These are phyloP conservation scores for Themeda triandra DNA, from an alignment of 176 grass and related monocot species.

Conservation along the genomic window DNA sequence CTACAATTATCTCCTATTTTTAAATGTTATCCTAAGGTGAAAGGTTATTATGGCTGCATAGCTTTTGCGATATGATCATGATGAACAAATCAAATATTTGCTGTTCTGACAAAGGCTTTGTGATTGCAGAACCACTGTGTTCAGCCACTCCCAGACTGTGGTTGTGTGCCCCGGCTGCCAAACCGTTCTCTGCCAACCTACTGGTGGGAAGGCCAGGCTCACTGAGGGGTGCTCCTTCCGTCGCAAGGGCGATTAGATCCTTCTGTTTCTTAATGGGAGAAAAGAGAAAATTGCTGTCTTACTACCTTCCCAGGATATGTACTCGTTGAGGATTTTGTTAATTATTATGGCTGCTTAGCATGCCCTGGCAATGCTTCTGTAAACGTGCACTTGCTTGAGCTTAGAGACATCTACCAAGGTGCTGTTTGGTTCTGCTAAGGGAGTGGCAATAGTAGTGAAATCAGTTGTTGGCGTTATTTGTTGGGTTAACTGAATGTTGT, in stretches of 20 bases:
- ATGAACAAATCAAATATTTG: not conserved
- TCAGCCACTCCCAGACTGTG: constrained; percentile 68
- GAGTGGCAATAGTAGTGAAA: not conserved
- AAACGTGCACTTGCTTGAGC: not conserved
- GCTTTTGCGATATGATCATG: not conserved
- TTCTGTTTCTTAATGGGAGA: not conserved
- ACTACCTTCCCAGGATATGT: not conserved
- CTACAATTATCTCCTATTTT: not conserved
- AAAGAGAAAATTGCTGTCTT: not conserved
- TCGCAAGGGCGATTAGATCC: not conserved
- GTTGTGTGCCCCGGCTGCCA: constrained; percentile 40
- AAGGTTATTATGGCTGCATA: not conserved
- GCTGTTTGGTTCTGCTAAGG: not conserved
- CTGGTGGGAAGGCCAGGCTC: not conserved
- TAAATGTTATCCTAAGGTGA: not conserved
- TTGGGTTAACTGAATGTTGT: not conserved
- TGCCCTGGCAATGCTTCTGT: not conserved
- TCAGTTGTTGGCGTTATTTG: not conserved
- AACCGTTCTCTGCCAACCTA: not conserved
- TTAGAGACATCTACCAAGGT: not conserved
- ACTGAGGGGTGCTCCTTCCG: not conserved
- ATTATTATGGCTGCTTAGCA: not conserved
- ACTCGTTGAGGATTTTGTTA: constrained; percentile 4
- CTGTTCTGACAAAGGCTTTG: not conserved
- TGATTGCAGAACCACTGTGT: constrained; percentile 58